These are phyloP conservation scores for Lichtheimia hyalospora DNA, from an alignment of 371 early-diverging fungal species.

Conservation along the genomic window DNA sequence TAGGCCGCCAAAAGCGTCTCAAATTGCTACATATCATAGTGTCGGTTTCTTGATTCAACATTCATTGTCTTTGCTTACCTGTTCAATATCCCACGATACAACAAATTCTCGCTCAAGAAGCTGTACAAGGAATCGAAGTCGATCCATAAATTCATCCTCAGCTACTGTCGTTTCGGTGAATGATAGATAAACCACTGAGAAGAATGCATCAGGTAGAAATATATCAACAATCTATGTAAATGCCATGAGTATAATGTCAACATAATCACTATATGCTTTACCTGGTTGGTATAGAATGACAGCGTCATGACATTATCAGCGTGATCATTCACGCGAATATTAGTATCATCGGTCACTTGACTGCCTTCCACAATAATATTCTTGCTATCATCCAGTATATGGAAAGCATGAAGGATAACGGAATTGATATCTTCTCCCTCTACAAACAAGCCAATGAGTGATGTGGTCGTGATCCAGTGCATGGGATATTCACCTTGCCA, in stretches of 20 bases:
- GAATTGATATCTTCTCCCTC: slow-evolving; percentile 49
- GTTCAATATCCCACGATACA: slow-evolving; percentile 37
- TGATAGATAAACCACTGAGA: slow-evolving; percentile 46
- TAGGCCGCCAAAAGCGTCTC: slow-evolving; percentile 20
- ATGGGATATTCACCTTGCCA: slow-evolving; percentile 21
- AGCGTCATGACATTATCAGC: slow-evolving; percentile 53
- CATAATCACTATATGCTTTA: background rate
- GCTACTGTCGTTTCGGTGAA: slow-evolving; percentile 32
- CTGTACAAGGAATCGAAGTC: slow-evolving; percentile 47
- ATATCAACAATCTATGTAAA: slow-evolving; percentile 26
- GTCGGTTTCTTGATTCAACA: too few species aligned
- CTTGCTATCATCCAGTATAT: slow-evolving; percentile 39
- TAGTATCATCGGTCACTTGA: slow-evolving; percentile 48
- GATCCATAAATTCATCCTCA: slow-evolving; percentile 49
- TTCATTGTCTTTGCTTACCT: slow-evolving; percentile 14
- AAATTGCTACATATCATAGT: slow-evolving; percentile 23
- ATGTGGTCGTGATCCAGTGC: too few species aligned
- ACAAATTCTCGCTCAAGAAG: slow-evolving; percentile 50
- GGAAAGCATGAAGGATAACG: slow-evolving; percentile 37
- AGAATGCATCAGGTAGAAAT: slow-evolving; percentile 45
- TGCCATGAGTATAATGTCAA: background rate
- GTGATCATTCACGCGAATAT: slow-evolving; percentile 50
- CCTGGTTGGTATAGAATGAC: slow-evolving; percentile 52
- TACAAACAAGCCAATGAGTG: background rate
- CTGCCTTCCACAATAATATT: slow-evolving; percentile 51